Evolutionary conservation across 1,284 basidiomycete species (phyloP).

Genomic region (Xerocomus nothofagi): DNA sequence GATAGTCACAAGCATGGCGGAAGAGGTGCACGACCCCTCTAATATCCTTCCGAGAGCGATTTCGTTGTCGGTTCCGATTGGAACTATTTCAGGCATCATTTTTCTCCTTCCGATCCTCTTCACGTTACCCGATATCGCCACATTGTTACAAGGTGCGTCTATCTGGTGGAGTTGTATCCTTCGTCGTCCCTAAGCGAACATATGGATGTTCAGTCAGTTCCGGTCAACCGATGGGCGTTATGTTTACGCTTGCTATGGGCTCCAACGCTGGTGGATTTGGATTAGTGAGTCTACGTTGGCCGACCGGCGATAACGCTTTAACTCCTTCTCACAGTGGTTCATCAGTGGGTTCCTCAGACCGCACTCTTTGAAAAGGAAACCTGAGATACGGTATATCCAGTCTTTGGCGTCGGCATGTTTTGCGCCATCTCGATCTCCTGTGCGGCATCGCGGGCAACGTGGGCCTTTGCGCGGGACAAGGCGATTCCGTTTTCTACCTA

Average conservation of each 20-base stretch:
- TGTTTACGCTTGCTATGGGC: constrained; percentile 66
- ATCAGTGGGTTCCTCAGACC: constrained; percentile 37
- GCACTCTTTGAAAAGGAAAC: no score
- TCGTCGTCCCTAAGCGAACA: not conserved
- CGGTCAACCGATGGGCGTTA: constrained; percentile 64
- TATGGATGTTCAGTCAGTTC: constrained; percentile 45
- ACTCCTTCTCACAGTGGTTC: constrained; percentile 40
- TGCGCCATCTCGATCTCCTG: constrained; percentile 62
- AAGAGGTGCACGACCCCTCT: constrained; percentile 61
- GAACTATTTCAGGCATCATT: constrained; percentile 54
- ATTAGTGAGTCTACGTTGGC: constrained; percentile 38
- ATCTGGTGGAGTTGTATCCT: not conserved
- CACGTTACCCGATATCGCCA: constrained; percentile 57
- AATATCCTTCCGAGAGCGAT: constrained; percentile 60
- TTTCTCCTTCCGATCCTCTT: constrained; percentile 73
- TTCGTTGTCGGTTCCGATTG: constrained; percentile 62
- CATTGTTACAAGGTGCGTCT: constrained; percentile 48
- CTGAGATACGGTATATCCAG: constrained; percentile 33
- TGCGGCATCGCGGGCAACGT: constrained; percentile 65
- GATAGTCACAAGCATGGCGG: constrained; percentile 58
- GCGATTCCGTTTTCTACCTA: constrained; percentile 58
- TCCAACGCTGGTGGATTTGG: constrained; percentile 65
- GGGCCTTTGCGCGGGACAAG: constrained; percentile 69
- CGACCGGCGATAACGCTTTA: not conserved
- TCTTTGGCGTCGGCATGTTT: constrained; percentile 56